phyloP scores from a whole-genome alignment of 495 filamentous ascomycete genomes.

The Niebla homalea region DNA sequence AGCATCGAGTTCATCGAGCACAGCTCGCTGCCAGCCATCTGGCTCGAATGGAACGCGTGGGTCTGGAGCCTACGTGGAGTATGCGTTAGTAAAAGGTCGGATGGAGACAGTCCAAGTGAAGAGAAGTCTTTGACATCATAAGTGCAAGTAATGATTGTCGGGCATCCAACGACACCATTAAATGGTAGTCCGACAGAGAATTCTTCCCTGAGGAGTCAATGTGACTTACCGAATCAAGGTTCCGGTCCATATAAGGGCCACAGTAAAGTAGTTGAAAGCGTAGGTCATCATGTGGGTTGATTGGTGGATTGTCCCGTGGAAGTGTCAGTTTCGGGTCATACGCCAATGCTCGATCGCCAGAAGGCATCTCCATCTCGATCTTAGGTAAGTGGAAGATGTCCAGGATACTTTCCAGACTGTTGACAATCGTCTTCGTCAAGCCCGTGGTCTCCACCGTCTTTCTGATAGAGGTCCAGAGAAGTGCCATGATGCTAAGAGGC shows the following conservation, averaged over 20 bases:
- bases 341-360: conserved; percentile 22
- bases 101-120: too few species aligned
- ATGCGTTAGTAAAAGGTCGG: too few species aligned
- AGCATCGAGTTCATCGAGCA: conserved; percentile 59
- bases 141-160: too few species aligned
- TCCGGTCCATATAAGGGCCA: conserved; percentile 62
- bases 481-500: conserved; percentile 7
- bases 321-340: conserved; percentile 24
- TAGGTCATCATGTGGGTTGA: conserved; percentile 18
- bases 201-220: too few species aligned
- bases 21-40: conserved; percentile 62
- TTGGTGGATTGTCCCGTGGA: conserved; percentile 7
- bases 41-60: conserved; percentile 54
- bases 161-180: too few species aligned
- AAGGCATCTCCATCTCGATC: conserved; percentile 6
- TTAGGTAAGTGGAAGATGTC: conserved; percentile 22
- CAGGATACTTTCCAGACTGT: conserved; percentile 13
- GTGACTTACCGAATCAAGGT: conserved; percentile 40
- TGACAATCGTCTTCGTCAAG: conserved; percentile 24
- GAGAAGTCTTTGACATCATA: too few species aligned
- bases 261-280: conserved; percentile 55
- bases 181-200: too few species aligned
- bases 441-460: not conserved
- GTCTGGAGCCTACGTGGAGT: conserved; percentile 31
- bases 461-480: conserved; percentile 15